Base-by-base conservation (phyloP, 495 filamentous ascomycete genomes). In the Gamarada debralockiae region DNA sequence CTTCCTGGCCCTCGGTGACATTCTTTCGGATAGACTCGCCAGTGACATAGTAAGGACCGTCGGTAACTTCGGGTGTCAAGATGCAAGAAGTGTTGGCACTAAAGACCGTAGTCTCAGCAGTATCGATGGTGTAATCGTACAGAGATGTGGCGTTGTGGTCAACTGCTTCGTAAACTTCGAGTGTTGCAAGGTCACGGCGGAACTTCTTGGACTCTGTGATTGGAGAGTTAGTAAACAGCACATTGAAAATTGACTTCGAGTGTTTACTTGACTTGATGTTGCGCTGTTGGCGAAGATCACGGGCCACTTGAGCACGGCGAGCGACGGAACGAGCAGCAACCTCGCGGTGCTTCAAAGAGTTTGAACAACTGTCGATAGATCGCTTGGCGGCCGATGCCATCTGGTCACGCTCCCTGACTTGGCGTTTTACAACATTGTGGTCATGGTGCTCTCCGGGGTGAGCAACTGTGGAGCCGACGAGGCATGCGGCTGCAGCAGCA, bases 21-120 rank as follows among this genome's bases (percentile, higher is more conserved):
- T 81, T 64, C 14, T 56, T 65, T 36, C 81, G 78, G 60, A 84
- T 73, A 4, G 72, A 64, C 60, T 83, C 73, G 23, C 74, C 77
- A 54, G 68, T 71, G 17, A 80, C 72, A 55, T 78, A 80, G 68
- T 79, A 80, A 0, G 78, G 77, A 0, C 78, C 77, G 44, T 73
- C 73, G 6, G 75, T 78, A 44, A 77, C 58, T 22, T 77, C 75
- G 3, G 76, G 79, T 3, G 75, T 67, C 23, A 74, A 55, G 43
- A 70, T 67, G 27, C 70, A 70, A 48, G 69, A 76, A 3, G 71
- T 67, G 51, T 76, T 76, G 22, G 72, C 74, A 9, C 71, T 63
- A 59, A 84, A 85, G 39, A 85, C 64, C 14, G 73, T 63, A 5
- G 58, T 59, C 3, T 73, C 58, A 38, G 73, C 67, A 4, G 74